Evolutionary conservation across 768 basidiomycete genomes (phyloP).

Genomic region (Roridomyces roridus): DNA sequence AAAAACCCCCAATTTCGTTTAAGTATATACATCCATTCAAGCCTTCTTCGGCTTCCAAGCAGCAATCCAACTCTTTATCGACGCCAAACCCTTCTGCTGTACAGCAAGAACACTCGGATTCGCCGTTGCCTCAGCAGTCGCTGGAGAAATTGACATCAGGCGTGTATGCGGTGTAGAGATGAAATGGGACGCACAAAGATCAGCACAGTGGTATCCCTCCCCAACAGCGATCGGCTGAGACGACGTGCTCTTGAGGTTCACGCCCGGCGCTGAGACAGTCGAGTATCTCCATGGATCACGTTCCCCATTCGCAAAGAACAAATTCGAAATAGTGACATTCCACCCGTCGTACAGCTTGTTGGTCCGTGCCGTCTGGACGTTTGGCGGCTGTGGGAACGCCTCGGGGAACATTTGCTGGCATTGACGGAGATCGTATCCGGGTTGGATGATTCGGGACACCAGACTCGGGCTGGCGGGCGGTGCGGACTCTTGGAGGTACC

Average conservation of each 20-base stretch:
- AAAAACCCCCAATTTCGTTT: too few relatives aligned
- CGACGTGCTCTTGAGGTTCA: constrained; percentile 51
- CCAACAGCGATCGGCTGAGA: constrained; percentile 62
- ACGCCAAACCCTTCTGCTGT: constrained; percentile 55
- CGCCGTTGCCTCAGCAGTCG: constrained; percentile 35
- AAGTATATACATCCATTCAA: too few relatives aligned
- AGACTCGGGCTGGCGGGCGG: constrained; percentile 47
- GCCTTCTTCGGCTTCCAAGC: constrained; percentile 37
- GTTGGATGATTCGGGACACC: constrained; percentile 61
- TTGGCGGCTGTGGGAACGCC: constrained; percentile 55
- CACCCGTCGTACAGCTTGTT: constrained; percentile 66
- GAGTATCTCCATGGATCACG: constrained; percentile 79
- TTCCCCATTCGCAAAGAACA: constrained; percentile 75
- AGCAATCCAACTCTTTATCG: constrained; percentile 66
- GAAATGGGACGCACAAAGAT: constrained; percentile 45
- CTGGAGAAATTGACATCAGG: not conserved
- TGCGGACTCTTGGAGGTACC: constrained; percentile 60
- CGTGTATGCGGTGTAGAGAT: not conserved
- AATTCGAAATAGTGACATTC: constrained; percentile 58
- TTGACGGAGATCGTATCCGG: constrained; percentile 66
- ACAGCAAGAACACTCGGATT: constrained; percentile 61
- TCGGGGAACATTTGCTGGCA: constrained; percentile 72
- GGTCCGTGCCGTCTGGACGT: constrained; percentile 47
- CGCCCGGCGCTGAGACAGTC: constrained; percentile 65
- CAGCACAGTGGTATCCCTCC: constrained; percentile 75